These are phyloP conservation scores for Hysterium pulicare DNA, from an alignment of 2,329 filamentous ascomycete genomes.

Conservation along the genomic window DNA sequence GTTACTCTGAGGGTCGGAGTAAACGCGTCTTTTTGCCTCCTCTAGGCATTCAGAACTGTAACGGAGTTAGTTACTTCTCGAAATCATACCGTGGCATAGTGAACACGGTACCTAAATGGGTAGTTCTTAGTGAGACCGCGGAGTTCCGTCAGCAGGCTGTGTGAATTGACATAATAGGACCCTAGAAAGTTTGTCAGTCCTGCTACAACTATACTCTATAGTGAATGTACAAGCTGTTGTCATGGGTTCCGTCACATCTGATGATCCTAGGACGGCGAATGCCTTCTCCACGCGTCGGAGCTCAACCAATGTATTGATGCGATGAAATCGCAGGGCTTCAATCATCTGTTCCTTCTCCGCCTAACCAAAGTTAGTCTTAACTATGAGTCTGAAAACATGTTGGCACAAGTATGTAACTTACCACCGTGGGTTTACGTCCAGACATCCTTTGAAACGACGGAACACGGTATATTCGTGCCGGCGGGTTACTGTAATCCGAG, in stretches of 20 bases:
- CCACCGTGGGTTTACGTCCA: slow-evolving; percentile 20
- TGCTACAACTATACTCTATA: neutral
- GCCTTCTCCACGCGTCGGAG: slow-evolving; percentile 68
- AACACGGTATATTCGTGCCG: slow-evolving; percentile 20
- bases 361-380: slow-evolving; percentile 22
- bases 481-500: slow-evolving; percentile 24
- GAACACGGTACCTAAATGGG: slow-evolving; percentile 56
- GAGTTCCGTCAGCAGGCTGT: slow-evolving; percentile 68
- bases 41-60: slow-evolving; percentile 58
- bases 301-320: slow-evolving; percentile 70
- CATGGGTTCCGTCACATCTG: slow-evolving; percentile 64
- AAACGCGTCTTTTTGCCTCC: slow-evolving; percentile 63
- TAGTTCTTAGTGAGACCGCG: slow-evolving; percentile 64
- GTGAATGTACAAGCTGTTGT: slow-evolving; percentile 58
- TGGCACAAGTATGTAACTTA: slow-evolving; percentile 13
- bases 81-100: neutral
- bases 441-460: slow-evolving; percentile 27
- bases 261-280: slow-evolving; percentile 56
- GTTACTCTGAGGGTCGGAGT: slow-evolving; percentile 61
- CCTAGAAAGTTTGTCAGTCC: slow-evolving; percentile 15
- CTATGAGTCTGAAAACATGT: no score
- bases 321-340: slow-evolving; percentile 61
- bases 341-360: slow-evolving; percentile 56
- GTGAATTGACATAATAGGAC: slow-evolving; percentile 67
- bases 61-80: neutral